phyloP scores from a whole-genome alignment of 2,329 filamentous ascomycete genomes.

The Clonostachys rhizophaga region DNA sequence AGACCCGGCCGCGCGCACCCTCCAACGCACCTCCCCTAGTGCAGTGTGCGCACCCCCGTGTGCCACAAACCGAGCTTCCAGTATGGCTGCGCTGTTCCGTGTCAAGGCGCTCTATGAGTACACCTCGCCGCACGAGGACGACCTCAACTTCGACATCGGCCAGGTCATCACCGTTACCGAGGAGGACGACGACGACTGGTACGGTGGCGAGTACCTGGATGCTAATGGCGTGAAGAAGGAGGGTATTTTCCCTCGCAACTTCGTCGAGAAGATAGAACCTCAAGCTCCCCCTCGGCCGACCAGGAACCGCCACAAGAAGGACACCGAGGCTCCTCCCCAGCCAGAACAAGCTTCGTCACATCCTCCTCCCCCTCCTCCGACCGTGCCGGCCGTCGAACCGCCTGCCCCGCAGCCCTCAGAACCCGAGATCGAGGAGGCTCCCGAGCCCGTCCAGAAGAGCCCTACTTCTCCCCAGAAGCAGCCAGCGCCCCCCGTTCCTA shows the following conservation, averaged over 20 bases:
- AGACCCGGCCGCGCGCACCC: too few species aligned
- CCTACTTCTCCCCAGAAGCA: slow-evolving; percentile 4
- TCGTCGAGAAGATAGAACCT: slow-evolving; percentile 94
- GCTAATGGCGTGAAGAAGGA: slow-evolving; percentile 68
- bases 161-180: slow-evolving; percentile 94
- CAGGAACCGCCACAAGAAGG: slow-evolving; percentile 66
- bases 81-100: slow-evolving; percentile 78
- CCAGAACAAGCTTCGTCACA: slow-evolving; percentile 26
- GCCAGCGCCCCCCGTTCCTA: slow-evolving; percentile 19
- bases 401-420: slow-evolving; percentile 17
- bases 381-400: slow-evolving; percentile 17
- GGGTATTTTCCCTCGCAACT: slow-evolving; percentile 93
- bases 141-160: slow-evolving; percentile 78
- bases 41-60: background rate
- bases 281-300: slow-evolving; percentile 81
- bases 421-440: slow-evolving; percentile 7
- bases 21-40: too few species aligned
- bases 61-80: slow-evolving; percentile 15
- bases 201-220: slow-evolving; percentile 81
- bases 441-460: slow-evolving; percentile 14
- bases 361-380: slow-evolving; percentile 24
- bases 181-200: slow-evolving; percentile 92
- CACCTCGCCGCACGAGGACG: slow-evolving; percentile 86
- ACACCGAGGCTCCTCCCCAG: slow-evolving; percentile 23
- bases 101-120: slow-evolving; percentile 98